Evolutionary conservation across 805 yeast species (phyloP).

Genomic region (Wickerhamiella dianesei): DNA sequence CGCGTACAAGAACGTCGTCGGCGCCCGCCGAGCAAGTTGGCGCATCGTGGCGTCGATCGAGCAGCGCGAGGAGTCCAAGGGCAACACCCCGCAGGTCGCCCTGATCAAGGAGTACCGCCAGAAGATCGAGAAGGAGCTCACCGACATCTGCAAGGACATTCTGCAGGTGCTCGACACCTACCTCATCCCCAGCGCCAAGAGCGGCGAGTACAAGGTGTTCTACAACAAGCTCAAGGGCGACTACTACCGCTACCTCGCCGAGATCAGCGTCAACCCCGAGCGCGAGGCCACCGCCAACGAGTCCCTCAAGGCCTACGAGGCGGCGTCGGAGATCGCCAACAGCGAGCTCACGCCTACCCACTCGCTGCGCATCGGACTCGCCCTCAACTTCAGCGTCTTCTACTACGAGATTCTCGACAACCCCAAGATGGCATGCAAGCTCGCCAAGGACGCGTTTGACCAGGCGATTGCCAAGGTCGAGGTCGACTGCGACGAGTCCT

Average conservation of each 20-base stretch:
- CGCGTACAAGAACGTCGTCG: slow-evolving; percentile 96
- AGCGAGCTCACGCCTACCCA: slow-evolving; percentile 98
- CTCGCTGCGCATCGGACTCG: slow-evolving; percentile 96
- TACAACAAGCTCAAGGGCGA: slow-evolving; percentile 99
- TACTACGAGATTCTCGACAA: slow-evolving; percentile 97
- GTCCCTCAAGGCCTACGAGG: slow-evolving; percentile 88
- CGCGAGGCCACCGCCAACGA: slow-evolving; percentile 90
- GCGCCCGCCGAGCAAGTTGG: slow-evolving; percentile 99
- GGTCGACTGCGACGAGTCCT: slow-evolving; percentile 94
- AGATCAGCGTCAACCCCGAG: slow-evolving; percentile 85
- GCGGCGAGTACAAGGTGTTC: slow-evolving; percentile 96
- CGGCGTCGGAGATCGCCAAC: slow-evolving; percentile 96
- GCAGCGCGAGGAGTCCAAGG: slow-evolving; percentile 98
- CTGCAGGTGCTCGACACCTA: slow-evolving; percentile 75
- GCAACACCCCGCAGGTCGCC: slow-evolving; percentile 73
- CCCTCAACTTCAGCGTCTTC: slow-evolving; percentile 94
- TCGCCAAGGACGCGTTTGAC: slow-evolving; percentile 98
- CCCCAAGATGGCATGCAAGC: slow-evolving; percentile 98
- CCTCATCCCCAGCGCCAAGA: slow-evolving; percentile 86
- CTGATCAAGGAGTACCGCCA: slow-evolving; percentile 91
- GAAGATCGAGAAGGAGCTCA: slow-evolving; percentile 87
- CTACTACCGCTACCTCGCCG: slow-evolving; percentile 98
- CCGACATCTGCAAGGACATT: slow-evolving; percentile 91
- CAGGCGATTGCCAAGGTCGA: slow-evolving; percentile 99
- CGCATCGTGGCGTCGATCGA: slow-evolving; percentile 97